Evolutionary conservation across 768 basidiomycete genomes (phyloP).

Genomic region (Chalciporus piperatus): DNA sequence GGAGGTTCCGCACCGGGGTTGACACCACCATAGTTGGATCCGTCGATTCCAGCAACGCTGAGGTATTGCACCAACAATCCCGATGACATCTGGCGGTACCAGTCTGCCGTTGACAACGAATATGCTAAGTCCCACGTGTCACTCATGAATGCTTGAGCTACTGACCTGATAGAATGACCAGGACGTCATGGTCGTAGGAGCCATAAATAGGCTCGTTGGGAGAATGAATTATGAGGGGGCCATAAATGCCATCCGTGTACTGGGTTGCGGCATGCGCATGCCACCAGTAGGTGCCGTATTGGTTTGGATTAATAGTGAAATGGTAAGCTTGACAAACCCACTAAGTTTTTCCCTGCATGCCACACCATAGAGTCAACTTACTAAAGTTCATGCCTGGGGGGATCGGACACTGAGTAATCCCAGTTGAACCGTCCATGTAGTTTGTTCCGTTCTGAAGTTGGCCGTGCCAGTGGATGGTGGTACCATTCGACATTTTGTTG

Average conservation of each 20-base stretch:
- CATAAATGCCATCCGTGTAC: slow-evolving; percentile 51
- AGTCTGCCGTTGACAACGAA: slow-evolving; percentile 18
- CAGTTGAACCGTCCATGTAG: slow-evolving; percentile 46
- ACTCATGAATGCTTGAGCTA: slow-evolving; percentile 6
- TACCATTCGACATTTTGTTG: slow-evolving; percentile 31
- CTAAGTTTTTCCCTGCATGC: not conserved
- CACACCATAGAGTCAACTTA: slow-evolving; percentile 15
- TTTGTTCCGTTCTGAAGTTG: slow-evolving; percentile 45
- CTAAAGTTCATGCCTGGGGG: slow-evolving; percentile 44
- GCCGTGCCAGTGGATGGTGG: slow-evolving; percentile 34
- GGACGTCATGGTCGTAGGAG: slow-evolving; percentile 39
- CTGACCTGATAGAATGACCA: slow-evolving; percentile 36
- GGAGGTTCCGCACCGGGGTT: slow-evolving; percentile 36
- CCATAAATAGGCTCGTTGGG: slow-evolving; percentile 30
- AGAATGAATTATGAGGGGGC: slow-evolving; percentile 46
- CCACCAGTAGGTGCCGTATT: slow-evolving; percentile 49
- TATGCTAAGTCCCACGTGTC: not conserved
- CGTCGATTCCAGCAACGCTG: slow-evolving; percentile 23
- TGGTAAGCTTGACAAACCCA: slow-evolving; percentile 25
- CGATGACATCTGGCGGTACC: slow-evolving; percentile 33
- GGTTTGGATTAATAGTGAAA: slow-evolving; percentile 41
- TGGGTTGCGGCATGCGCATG: slow-evolving; percentile 39
- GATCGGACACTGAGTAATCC: slow-evolving; percentile 51
- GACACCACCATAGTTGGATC: slow-evolving; percentile 28
- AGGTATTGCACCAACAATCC: slow-evolving; percentile 32